Percentiles rank a stretch among this genome's conserved stretches.
Conservation (phyloP, 1,284 basidiomycete genomes). For the Uromyces viciae-fabae region DNA sequence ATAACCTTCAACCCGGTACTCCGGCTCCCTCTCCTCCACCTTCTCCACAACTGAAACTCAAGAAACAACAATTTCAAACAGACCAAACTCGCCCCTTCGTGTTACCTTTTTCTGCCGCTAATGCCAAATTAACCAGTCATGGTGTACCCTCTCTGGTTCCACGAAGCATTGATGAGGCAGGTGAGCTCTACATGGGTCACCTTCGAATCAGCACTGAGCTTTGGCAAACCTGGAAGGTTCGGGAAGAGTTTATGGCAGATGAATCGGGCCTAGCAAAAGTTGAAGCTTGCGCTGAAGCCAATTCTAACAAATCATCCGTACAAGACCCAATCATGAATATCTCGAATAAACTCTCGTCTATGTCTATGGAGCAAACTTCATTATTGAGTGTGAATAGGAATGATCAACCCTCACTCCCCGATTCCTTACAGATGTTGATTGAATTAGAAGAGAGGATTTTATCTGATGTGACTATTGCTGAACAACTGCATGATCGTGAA, state of each 20-base stretch:
- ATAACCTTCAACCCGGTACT: constrained; percentile 47
- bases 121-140: constrained; percentile 56
- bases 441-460: constrained; percentile 67
- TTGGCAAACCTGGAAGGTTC: constrained; percentile 88
- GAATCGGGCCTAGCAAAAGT: constrained; percentile 80
- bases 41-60: constrained; percentile 71
- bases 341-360: constrained; percentile 30
- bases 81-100: constrained; percentile 91
- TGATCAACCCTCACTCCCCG: constrained; percentile 21
- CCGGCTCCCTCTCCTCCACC: constrained; percentile 86
- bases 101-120: constrained; percentile 75
- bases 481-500: constrained; percentile 48
- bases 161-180: constrained; percentile 91
- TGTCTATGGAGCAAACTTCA: constrained; percentile 26
- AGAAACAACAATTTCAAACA: constrained; percentile 98
- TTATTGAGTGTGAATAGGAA: constrained; percentile 52
- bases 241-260: constrained; percentile 88
- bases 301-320: constrained; percentile 45
- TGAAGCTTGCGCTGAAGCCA: constrained; percentile 48
- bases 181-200: constrained; percentile 80
- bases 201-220: constrained; percentile 84
- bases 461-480: constrained; percentile 49
- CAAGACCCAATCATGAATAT: constrained; percentile 35
- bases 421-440: constrained; percentile 54
- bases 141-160: constrained; percentile 66